Evolutionary conservation across 495 filamentous ascomycete genomes (phyloP).

Genomic region (Bathelium albidoporum): DNA sequence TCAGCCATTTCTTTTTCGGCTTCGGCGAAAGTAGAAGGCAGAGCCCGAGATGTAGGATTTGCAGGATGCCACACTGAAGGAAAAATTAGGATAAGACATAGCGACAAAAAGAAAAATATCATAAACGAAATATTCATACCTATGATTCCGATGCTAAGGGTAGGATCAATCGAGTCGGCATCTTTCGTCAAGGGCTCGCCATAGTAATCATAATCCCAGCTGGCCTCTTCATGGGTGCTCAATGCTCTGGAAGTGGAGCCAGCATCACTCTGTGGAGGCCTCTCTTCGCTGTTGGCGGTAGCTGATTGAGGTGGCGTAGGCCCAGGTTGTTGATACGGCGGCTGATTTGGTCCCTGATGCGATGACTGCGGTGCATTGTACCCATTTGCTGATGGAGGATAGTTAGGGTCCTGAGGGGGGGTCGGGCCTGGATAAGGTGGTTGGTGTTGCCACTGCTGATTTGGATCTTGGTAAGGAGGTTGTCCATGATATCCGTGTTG

Average conservation of each 20-base stretch:
- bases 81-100: background rate
- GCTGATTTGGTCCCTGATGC: background rate
- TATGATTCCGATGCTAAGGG: slow-evolving; percentile 30
- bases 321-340: background rate
- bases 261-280: slow-evolving; percentile 14
- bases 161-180: slow-evolving; percentile 27
- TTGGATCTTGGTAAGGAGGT: slow-evolving; percentile 7
- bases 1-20: slow-evolving; percentile 26
- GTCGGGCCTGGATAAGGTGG: slow-evolving; percentile 5
- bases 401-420: slow-evolving; percentile 5
- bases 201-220: slow-evolving; percentile 1
- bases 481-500: slow-evolving; percentile 10
- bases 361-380: slow-evolving; percentile 8
- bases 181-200: slow-evolving; percentile 19
- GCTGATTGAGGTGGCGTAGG: background rate
- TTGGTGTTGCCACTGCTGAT: slow-evolving; percentile 4
- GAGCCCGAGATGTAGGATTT: slow-evolving; percentile 24
- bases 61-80: slow-evolving; percentile 27
- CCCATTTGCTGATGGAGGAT: background rate
- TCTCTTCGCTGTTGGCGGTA: background rate
- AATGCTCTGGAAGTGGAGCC: slow-evolving; percentile 28
- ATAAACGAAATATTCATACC: slow-evolving; percentile 7
- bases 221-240: background rate
- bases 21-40: slow-evolving; percentile 27
- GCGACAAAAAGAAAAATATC: background rate